These are phyloP conservation scores for Ogataea kodamae DNA, from an alignment of 805 yeast species.

Conservation along the genomic window DNA sequence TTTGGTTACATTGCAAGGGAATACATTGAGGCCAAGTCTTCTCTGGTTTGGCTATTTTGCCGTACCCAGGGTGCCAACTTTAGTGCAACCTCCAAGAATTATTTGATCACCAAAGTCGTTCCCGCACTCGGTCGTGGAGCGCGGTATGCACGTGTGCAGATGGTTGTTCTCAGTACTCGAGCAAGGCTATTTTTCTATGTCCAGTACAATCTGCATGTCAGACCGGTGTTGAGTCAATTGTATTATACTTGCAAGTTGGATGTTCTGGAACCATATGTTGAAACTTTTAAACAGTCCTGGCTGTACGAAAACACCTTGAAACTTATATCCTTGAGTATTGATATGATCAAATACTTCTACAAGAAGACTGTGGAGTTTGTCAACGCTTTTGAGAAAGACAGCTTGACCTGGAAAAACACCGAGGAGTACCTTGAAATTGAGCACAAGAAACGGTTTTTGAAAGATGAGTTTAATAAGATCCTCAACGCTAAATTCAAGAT, in stretches of 20 bases:
- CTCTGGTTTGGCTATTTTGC: slow-evolving; percentile 1
- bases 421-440: slow-evolving; percentile 29
- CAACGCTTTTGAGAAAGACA: slow-evolving; percentile 19
- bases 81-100: slow-evolving; percentile 1
- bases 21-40: slow-evolving; percentile 9
- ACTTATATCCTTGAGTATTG: slow-evolving; percentile 3
- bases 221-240: slow-evolving; percentile 17
- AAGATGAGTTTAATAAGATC: slow-evolving; percentile 30
- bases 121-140: slow-evolving; percentile 14
- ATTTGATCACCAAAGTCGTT: slow-evolving; percentile 11
- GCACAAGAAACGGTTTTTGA: slow-evolving; percentile 31
- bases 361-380: slow-evolving; percentile 12
- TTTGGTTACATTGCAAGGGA: slow-evolving; percentile 1
- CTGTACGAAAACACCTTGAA: slow-evolving; percentile 11
- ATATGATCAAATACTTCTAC: slow-evolving; percentile 7
- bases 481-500: slow-evolving; percentile 30
- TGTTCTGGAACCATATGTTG: slow-evolving; percentile 21
- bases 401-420: slow-evolving; percentile 23
- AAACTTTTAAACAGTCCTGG: slow-evolving; percentile 12
- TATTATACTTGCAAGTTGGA: slow-evolving; percentile 14
- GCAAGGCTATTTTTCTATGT: slow-evolving; percentile 12
- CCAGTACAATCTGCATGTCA: slow-evolving; percentile 23
- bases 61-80: slow-evolving; percentile 7
- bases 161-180: slow-evolving; percentile 8
- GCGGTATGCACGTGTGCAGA: slow-evolving; percentile 6